These are phyloP conservation scores for Hypoxylon cercidicola DNA, from an alignment of 495 filamentous ascomycete species.

Conservation along the genomic window DNA sequence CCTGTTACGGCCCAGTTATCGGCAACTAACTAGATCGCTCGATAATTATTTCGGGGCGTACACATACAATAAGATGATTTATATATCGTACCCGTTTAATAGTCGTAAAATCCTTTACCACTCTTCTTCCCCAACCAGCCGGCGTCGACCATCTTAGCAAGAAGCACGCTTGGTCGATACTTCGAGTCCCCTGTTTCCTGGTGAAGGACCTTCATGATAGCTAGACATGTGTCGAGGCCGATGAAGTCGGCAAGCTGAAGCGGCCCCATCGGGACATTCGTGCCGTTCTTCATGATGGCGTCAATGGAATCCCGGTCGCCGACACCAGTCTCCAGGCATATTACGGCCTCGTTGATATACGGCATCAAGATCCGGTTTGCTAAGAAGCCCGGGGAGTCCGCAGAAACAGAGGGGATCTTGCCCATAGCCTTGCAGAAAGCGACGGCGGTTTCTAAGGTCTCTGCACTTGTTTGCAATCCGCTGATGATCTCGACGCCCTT, in stretches of 20 bases:
- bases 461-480: conserved; percentile 86
- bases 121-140: conserved; percentile 98
- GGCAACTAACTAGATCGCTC: neutral
- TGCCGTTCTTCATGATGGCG: conserved; percentile 98
- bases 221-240: conserved; percentile 93
- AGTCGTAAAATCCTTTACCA: conserved; percentile 96
- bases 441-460: conserved; percentile 84
- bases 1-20: neutral
- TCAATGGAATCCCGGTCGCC: conserved; percentile 91
- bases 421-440: conserved; percentile 91
- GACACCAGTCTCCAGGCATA: conserved; percentile 94
- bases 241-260: conserved; percentile 96
- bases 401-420: conserved; percentile 86
- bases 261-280: conserved; percentile 98
- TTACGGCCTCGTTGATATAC: conserved; percentile 98
- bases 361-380: conserved; percentile 98
- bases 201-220: conserved; percentile 97
- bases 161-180: conserved; percentile 85
- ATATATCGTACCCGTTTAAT: conserved; percentile 50
- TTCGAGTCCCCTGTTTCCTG: conserved; percentile 93
- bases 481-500: conserved; percentile 98
- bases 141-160: conserved; percentile 96
- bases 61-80: neutral
- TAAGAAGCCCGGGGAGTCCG: conserved; percentile 92
- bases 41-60: neutral